phyloP scores from a whole-genome alignment of 1,284 basidiomycete species.

The Inonotus hispidus region DNA sequence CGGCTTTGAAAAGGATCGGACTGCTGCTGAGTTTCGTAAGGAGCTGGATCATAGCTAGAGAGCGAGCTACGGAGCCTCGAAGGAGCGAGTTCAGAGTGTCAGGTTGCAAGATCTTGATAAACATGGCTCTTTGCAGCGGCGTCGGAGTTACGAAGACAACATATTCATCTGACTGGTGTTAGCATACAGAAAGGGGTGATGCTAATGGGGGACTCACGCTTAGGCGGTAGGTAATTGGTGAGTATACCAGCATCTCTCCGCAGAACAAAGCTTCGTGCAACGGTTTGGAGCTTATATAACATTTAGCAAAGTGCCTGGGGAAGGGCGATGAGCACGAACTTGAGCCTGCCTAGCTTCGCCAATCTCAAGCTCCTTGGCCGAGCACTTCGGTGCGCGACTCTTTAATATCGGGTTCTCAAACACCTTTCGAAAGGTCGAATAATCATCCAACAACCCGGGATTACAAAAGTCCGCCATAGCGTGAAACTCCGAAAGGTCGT shows the following conservation, averaged over 20 bases:
- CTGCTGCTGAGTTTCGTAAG: slow-evolving; percentile 93
- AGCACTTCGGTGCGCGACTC: slow-evolving; percentile 76
- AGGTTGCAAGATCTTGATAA: slow-evolving; percentile 68
- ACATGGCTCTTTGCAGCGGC: slow-evolving; percentile 75
- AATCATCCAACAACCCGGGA: slow-evolving; percentile 83
- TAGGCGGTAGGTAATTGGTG: slow-evolving; percentile 84
- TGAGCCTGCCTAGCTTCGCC: slow-evolving; percentile 72
- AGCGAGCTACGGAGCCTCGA: slow-evolving; percentile 68
- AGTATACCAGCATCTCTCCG: slow-evolving; percentile 83
- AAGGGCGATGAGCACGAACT: slow-evolving; percentile 35
- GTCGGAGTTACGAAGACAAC: slow-evolving; percentile 89
- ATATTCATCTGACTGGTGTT: slow-evolving; percentile 72
- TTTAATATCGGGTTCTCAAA: slow-evolving; percentile 91
- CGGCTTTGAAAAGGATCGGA: slow-evolving; percentile 77
- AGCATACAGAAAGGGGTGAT: slow-evolving; percentile 2
- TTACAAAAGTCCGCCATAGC: slow-evolving; percentile 97
- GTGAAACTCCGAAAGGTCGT: slow-evolving; percentile 93
- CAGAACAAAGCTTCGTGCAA: slow-evolving; percentile 85
- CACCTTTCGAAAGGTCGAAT: slow-evolving; percentile 68
- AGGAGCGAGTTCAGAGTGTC: slow-evolving; percentile 61
- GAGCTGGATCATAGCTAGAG: slow-evolving; percentile 75
- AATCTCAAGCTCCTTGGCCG: slow-evolving; percentile 63
- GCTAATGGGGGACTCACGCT: slow-evolving; percentile 51
- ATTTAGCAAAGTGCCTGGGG: background rate
- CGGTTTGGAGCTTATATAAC: slow-evolving; percentile 56